These are phyloP conservation scores for Rhynchospora breviuscula DNA, from an alignment of 176 grass and related monocot species.

Conservation along the genomic window DNA sequence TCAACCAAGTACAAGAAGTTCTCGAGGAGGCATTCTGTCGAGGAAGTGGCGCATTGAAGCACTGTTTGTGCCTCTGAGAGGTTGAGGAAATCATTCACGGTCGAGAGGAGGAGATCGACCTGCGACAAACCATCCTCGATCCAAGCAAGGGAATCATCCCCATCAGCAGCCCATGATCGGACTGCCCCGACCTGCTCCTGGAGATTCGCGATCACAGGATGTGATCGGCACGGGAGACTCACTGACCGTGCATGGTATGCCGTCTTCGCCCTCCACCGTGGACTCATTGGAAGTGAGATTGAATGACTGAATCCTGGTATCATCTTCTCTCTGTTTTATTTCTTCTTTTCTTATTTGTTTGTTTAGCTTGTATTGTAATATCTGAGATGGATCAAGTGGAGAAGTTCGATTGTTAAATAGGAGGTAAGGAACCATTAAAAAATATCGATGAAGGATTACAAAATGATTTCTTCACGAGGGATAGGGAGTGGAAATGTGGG, in stretches of 20 bases:
- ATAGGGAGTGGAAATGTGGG: background rate
- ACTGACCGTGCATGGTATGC: conserved; percentile 36
- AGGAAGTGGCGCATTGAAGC: conserved; percentile 10
- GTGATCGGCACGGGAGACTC: conserved; percentile 40
- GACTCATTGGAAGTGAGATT: conserved; percentile 37
- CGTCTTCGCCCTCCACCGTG: background rate
- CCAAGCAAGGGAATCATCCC: background rate
- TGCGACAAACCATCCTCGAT: conserved; percentile 26
- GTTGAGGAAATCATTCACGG: conserved; percentile 45
- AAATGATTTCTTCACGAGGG: background rate
- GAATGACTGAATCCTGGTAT: conserved; percentile 30
- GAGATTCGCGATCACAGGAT: conserved; percentile 43
- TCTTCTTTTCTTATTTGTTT: background rate
- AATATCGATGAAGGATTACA: background rate
- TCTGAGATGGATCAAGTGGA: background rate
- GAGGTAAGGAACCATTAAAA: too few species aligned
- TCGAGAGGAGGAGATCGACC: conserved; percentile 43
- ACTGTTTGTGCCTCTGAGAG: conserved; percentile 35
- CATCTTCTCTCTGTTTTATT: background rate
- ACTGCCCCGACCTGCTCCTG: conserved; percentile 14
- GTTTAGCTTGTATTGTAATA: background rate
- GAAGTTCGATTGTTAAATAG: background rate
- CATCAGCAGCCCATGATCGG: conserved; percentile 9
- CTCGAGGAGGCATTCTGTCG: conserved; percentile 48
- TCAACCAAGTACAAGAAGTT: conserved; percentile 61